These are phyloP conservation scores for Eucalyptus tenuipes DNA, from an alignment of 345 rosid species.

Conservation along the genomic window DNA sequence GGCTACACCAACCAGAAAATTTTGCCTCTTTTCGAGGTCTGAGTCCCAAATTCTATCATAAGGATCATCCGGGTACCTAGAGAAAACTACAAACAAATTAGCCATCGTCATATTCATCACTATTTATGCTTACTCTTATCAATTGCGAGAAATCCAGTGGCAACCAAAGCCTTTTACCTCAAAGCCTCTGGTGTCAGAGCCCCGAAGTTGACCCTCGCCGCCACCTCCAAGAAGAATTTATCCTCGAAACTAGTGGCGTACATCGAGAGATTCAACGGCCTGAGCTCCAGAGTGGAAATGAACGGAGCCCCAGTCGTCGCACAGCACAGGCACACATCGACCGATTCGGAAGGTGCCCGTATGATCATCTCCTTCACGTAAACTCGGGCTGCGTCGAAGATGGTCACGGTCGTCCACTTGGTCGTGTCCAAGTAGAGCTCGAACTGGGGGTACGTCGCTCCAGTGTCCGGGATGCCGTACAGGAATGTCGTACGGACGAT, in stretches of 20 bases:
- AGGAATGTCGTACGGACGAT: constrained; percentile 84
- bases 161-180: constrained; percentile 26
- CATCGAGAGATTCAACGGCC: constrained; percentile 84
- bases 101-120: not conserved
- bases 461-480: constrained; percentile 44
- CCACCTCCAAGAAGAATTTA: constrained; percentile 68
- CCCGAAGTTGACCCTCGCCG: constrained; percentile 92
- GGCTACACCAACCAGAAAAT: constrained; percentile 82
- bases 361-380: constrained; percentile 77
- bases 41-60: constrained; percentile 99
- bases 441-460: constrained; percentile 73
- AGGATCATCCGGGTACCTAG: constrained; percentile 98
- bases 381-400: constrained; percentile 56
- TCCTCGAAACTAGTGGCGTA: constrained; percentile 88
- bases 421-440: constrained; percentile 83
- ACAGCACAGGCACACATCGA: constrained; percentile 85
- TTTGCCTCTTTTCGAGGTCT: constrained; percentile 69
- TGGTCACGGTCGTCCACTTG: constrained; percentile 74
- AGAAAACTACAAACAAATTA: not conserved
- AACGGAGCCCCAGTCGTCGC: constrained; percentile 88
- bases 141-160: not conserved
- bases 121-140: not conserved
- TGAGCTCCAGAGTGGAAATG: constrained; percentile 76
- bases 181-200: constrained; percentile 51
- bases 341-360: constrained; percentile 61